Evolutionary conservation across 2,329 filamentous ascomycete genomes (phyloP), one percentile per base, ranked within the genome.

Genomic region (Neopestalotiopsis rosae): DNA sequence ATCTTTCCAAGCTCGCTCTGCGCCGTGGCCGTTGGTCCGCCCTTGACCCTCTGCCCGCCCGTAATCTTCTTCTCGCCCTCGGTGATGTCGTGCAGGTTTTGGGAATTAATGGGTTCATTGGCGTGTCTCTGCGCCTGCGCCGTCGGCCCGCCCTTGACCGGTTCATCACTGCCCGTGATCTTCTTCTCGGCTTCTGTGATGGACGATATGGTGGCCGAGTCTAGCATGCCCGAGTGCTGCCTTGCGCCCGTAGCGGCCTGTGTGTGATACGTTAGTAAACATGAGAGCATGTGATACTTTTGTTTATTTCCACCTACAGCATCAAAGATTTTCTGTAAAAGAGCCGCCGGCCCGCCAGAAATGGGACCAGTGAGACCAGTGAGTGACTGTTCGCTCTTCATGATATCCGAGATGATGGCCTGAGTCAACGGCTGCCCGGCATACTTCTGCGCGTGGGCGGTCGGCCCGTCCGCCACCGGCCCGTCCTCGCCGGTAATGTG

Each of bases 61-160:
- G 80, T 82, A 38, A 83, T 74, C n/a, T 71, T 74, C 68, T 80
- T 80, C 75, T 84, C 81, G 12, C 79, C 81, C 57, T 78, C 76
- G 9, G 79, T 82, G 70, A 84, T 83, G 69, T 82, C 80, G 69
- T 79, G 78, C 1, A 83, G 72, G 59, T 76, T 76, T 68, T 79
- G 66, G 2, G 74, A 67, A 17, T 75, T 80, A 61, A 83, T 78
- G 45, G 73, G 67, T 68, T 79, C 75, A 32, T 73, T 73, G 38
- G 73, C 74, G 67, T 83, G 81, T 56, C 76, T 77, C 72, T 84
- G 81, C 0, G 81, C 81, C 61, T 77, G 76, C 4, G 82, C 81
- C 0, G 81, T 83, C 0, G 81, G 82, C 1, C 82, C 82, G 6
- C 77, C 78, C 65, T 75, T 73, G 1, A 78, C 74, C 7, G 81